Evolutionary conservation across 306 rosid species (phyloP), one percentile per base, ranked within the genome.

Genomic region (Acacia acuminata): DNA sequence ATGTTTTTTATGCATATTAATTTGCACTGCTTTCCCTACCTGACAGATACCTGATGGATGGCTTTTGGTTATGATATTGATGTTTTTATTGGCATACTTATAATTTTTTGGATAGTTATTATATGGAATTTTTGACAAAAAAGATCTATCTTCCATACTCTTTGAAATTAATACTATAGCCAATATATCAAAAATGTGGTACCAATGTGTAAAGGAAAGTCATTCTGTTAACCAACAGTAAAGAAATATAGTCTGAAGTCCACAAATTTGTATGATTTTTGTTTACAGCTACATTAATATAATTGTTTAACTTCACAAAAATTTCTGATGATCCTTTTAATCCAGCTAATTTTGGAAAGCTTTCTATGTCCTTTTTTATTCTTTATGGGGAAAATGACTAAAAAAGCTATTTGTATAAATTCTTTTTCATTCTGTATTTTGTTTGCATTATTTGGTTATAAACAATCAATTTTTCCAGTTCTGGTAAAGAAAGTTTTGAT

Each of bases 21-120:
- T 79, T 71, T 75, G 74, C 73, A 45, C 30, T 53, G 73, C 12
- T 77, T 76, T 51, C 66, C 8, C 48, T 71, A 77, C 40, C 8
- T 50, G 71, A 75, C 40, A 25, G 45, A 76, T 82, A 42, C 72
- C 43, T 83, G 47, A 10, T 56, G 73, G 74, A 30, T 61, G 45
- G 70, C 32, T 79, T 61, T 74, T 70, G 67, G 20, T 42, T 78
- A 27, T 73, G 43, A 42, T 38, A 82, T 82, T 66, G 69, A 50
- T 73, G 56, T 30, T 51, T 13, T 34, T 10, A 75, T 48, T 38
- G 19, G 79, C 69, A 78, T 40, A 40, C 36, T 70, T 76, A 32
- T 8, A 53, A 9, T n/a, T 5, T 64, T 76, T 76, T 80, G 55
- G 47, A 43, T 42, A 25, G 47, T 64, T 56, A 16, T 27, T 22